Evolutionary conservation across 495 filamentous ascomycete genomes (phyloP).

Genomic region (Aspergillus carlsbadensis): DNA sequence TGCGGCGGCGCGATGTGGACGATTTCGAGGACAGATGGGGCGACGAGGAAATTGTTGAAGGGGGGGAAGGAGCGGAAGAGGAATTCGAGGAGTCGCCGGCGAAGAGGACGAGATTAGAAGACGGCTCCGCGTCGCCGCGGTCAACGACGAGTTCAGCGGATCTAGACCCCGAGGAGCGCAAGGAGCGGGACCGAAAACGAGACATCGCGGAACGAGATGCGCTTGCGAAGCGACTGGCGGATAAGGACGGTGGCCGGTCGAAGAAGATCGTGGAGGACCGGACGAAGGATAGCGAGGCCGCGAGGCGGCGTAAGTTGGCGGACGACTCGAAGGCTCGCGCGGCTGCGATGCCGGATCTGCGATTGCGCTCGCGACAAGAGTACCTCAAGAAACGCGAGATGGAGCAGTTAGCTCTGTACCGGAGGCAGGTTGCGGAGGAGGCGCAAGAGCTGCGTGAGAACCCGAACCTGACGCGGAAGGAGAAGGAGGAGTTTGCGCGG

Average conservation of each 20-base stretch:
- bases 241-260: conserved; percentile 65
- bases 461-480: conserved; percentile 67
- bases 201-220: conserved; percentile 73
- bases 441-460: conserved; percentile 77
- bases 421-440: conserved; percentile 92
- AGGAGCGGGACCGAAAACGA: conserved; percentile 55
- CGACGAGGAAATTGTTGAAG: conserved; percentile 63
- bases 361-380: conserved; percentile 82
- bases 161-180: conserved; percentile 57
- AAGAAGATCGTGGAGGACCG: conserved; percentile 75
- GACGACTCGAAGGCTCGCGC: conserved; percentile 62
- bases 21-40: conserved; percentile 78
- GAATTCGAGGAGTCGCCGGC: conserved; percentile 52
- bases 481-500: conserved; percentile 88
- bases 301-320: conserved; percentile 59
- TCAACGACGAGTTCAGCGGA: conserved; percentile 46
- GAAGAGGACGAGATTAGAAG: conserved; percentile 59
- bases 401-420: conserved; percentile 77
- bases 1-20: conserved; percentile 50
- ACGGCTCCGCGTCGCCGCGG: conserved; percentile 49
- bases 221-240: conserved; percentile 69
- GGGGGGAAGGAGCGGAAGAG: conserved; percentile 31
- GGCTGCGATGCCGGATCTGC: conserved; percentile 70
- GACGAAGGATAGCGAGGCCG: conserved; percentile 56
- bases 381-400: conserved; percentile 92